These are phyloP conservation scores for Quercus tomentella DNA, from an alignment of 331 rosid genomes.

Conservation along the genomic window DNA sequence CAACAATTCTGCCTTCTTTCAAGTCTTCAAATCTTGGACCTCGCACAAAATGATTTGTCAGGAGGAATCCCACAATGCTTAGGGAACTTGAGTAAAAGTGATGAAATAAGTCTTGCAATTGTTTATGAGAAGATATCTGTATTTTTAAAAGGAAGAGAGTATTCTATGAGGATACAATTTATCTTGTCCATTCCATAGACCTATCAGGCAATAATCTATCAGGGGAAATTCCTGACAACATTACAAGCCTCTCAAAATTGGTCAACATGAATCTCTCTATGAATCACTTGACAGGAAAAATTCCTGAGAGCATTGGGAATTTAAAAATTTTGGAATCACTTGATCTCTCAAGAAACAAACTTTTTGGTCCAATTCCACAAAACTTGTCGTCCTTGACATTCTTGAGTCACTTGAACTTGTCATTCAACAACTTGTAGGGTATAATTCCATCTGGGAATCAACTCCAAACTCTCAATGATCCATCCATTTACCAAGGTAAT, in stretches of 20 bases:
- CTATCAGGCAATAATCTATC: conserved; percentile 1
- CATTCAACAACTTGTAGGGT: conserved; percentile 5
- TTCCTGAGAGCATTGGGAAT: not conserved
- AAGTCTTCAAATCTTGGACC: conserved; percentile 2
- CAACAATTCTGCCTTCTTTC: conserved; percentile 1
- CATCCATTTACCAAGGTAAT: conserved; percentile 7
- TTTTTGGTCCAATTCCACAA: not conserved
- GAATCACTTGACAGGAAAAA: conserved; percentile 5
- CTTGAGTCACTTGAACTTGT: not conserved
- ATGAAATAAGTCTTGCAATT: rapidly evolving
- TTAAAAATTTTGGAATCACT: not conserved
- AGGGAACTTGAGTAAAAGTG: not conserved
- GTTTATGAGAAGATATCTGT: rapidly evolving
- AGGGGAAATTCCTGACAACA: not conserved
- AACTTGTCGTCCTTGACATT: not conserved
- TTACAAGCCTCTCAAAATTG: not conserved
- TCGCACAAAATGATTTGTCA: not conserved
- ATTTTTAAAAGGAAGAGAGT: not conserved
- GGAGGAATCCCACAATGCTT: not conserved
- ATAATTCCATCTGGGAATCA: not conserved
- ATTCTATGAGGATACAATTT: not conserved
- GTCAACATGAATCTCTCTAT: not conserved
- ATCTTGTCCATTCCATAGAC: not conserved
- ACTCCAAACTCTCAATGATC: conserved; percentile 6
- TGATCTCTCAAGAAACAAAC: conserved; percentile 7